Evolutionary conservation across 495 filamentous ascomycete species (phyloP).

Genomic region (Penicillium antarcticum): DNA sequence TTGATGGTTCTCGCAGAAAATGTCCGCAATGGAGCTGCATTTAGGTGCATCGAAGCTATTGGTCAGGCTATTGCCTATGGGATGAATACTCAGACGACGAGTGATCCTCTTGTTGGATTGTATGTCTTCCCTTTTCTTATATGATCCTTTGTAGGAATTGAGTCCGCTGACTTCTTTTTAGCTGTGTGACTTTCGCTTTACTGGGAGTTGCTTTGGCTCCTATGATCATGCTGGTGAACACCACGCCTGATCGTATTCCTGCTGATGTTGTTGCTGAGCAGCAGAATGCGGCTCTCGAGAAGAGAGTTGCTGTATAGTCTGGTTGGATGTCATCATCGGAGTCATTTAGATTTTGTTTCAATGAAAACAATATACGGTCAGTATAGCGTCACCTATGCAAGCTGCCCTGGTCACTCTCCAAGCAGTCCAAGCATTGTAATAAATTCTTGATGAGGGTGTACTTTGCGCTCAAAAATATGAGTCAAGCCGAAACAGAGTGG

Average conservation of each 20-base stretch:
- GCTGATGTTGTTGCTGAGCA: conserved; percentile 27
- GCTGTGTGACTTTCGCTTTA: conserved; percentile 24
- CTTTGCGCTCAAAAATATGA: too few relatives aligned
- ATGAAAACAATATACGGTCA: too few relatives aligned
- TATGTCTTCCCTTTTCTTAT: conserved; percentile 7
- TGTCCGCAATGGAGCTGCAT: conserved; percentile 29
- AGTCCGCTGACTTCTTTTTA: conserved; percentile 5
- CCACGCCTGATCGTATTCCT: conserved; percentile 28
- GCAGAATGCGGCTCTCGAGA: conserved; percentile 17
- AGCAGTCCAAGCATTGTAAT: too few relatives aligned
- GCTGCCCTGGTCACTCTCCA: too few relatives aligned
- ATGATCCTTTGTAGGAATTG: background rate
- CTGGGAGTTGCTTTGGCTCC: conserved; percentile 20
- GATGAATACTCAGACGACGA: conserved; percentile 30
- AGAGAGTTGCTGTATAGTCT: conserved; percentile 8
- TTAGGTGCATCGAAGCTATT: conserved; percentile 28
- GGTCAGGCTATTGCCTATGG: conserved; percentile 29
- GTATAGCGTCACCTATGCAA: too few relatives aligned
- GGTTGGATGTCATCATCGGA: too few relatives aligned
- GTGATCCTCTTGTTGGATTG: conserved; percentile 26
- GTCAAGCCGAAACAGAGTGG: too few relatives aligned
- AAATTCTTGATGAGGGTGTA: too few relatives aligned
- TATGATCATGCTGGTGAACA: conserved; percentile 29
- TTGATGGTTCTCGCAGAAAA: conserved; percentile 14
- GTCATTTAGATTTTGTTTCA: too few relatives aligned